Evolutionary conservation across 164 flowering plant genomes (phyloP).

Genomic region (Malania oleifera): DNA sequence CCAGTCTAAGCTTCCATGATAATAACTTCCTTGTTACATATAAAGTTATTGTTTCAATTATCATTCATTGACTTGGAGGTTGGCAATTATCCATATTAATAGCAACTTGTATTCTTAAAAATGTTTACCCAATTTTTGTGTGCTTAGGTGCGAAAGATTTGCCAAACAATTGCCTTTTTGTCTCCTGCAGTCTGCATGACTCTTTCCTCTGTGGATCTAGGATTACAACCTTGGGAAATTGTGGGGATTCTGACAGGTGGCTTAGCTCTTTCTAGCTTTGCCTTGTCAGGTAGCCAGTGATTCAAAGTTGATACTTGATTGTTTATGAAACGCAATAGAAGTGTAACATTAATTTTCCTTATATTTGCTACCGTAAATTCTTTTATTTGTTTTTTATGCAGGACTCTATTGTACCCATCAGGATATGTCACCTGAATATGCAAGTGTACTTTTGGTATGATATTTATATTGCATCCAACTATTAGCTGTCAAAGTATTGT

Average conservation of each 20-base stretch:
- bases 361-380: background rate
- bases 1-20: too few species aligned
- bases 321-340: background rate
- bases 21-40: too few species aligned
- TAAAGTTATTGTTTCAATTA: too few species aligned
- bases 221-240: conserved; percentile 85
- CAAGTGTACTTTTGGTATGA: conserved; percentile 91
- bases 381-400: conserved; percentile 22
- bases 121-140: conserved; percentile 7
- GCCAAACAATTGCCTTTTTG: conserved; percentile 86
- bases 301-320: background rate
- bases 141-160: conserved; percentile 82
- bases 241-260: conserved; percentile 80
- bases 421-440: conserved; percentile 95
- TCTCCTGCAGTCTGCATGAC: conserved; percentile 93
- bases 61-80: too few species aligned
- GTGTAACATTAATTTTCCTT: background rate
- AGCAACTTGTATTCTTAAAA: background rate
- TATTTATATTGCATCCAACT: background rate
- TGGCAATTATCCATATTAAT: too few species aligned
- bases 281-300: conserved; percentile 66
- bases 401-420: conserved; percentile 98
- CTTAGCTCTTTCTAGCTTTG: conserved; percentile 94
- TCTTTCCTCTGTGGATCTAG: conserved; percentile 76
- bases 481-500: too few species aligned